A percentile compares a stretch with the other conserved stretches of the same genome.
Conservation (phyloP, 257 asterid genomes). For the Solanum etuberosum region DNA sequence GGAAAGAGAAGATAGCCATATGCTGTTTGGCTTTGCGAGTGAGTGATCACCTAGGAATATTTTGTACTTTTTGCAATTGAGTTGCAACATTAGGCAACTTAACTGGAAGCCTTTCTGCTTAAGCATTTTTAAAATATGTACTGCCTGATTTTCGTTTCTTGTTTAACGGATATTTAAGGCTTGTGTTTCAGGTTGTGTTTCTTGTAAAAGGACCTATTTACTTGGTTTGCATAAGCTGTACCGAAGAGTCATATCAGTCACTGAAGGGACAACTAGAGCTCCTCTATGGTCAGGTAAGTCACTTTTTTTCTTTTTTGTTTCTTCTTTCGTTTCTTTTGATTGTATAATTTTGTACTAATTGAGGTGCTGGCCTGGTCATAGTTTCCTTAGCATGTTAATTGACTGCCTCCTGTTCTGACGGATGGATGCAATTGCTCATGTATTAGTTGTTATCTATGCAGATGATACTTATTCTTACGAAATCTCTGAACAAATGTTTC, state of each 20-base stretch:
- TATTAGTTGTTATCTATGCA: constrained; percentile 29
- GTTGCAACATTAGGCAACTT: neutral
- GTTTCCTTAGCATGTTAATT: neutral
- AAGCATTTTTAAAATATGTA: neutral
- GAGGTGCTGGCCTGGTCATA: neutral
- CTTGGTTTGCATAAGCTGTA: constrained; percentile 96
- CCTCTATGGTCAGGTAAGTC: constrained; percentile 19
- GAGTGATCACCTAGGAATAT: neutral
- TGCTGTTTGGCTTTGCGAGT: neutral
- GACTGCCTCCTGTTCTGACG: neutral
- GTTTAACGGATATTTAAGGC: neutral
- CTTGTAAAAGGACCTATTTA: constrained; percentile 97
- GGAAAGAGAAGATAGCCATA: neutral
- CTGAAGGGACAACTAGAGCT: constrained; percentile 86
- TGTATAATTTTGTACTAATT: neutral
- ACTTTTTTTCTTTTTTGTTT: neutral
- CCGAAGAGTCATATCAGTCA: constrained; percentile 89
- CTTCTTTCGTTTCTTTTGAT: neutral
- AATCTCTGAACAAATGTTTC: constrained; percentile 86
- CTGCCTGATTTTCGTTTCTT: neutral
- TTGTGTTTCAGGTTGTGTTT: constrained; percentile 65
- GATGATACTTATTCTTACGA: constrained; percentile 94
- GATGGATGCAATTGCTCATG: constrained; percentile 7
- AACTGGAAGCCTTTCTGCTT: neutral
- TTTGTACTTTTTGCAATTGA: neutral